These are phyloP conservation scores for Coemansia sp. DNA, from an alignment of 192 early-diverging fungal species.

Conservation along the genomic window DNA sequence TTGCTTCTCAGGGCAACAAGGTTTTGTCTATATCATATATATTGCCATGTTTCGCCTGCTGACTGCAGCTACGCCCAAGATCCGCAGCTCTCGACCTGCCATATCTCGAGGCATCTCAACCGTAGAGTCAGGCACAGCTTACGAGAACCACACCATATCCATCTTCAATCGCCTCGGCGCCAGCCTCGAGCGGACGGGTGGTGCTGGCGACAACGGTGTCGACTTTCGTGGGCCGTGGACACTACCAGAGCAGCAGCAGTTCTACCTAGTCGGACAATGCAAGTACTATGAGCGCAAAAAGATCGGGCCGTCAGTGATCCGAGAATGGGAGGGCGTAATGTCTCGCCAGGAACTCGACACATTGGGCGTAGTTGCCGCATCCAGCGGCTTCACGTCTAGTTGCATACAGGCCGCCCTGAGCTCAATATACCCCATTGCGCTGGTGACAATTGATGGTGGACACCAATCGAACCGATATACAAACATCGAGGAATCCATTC, in stretches of 20 bases:
- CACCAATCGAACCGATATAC: background rate
- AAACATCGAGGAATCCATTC: slow-evolving; percentile 13
- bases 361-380: slow-evolving; percentile 30
- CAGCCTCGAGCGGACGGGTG: slow-evolving; percentile 33
- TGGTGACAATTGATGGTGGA: slow-evolving; percentile 27
- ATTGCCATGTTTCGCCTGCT: background rate
- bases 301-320: slow-evolving; percentile 43
- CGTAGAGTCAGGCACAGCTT: slow-evolving; percentile 37
- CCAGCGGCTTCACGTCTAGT: slow-evolving; percentile 41
- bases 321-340: slow-evolving; percentile 54
- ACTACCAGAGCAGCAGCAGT: slow-evolving; percentile 24
- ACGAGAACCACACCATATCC: slow-evolving; percentile 25
- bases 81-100: background rate
- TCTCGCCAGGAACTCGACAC: slow-evolving; percentile 40
- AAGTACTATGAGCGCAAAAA: slow-evolving; percentile 49
- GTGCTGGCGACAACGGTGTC: slow-evolving; percentile 39
- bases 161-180: slow-evolving; percentile 35
- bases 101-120: slow-evolving; percentile 16
- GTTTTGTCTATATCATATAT: background rate
- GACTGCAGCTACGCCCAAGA: background rate
- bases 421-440: slow-evolving; percentile 36
- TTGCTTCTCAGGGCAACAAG: background rate
- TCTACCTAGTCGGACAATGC: slow-evolving; percentile 45
- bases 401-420: slow-evolving; percentile 31
- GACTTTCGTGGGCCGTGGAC: slow-evolving; percentile 40